These are phyloP conservation scores for Amphicarpaea edgeworthii DNA, from an alignment of 306 rosid species.

Conservation along the genomic window DNA sequence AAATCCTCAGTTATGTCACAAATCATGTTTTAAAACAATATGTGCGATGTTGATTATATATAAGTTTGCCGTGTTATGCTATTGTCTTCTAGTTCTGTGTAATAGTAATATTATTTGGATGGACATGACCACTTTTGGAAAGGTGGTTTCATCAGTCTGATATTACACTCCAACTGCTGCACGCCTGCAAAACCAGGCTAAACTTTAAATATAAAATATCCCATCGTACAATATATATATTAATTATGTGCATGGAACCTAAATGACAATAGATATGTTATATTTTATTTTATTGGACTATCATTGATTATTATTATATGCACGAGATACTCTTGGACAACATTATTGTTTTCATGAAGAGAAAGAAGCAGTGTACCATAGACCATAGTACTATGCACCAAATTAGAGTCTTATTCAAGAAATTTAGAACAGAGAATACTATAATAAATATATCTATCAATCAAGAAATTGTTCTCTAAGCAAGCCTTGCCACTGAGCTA, in stretches of 20 bases:
- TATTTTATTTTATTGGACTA: constrained; percentile 41
- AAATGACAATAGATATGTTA: constrained; percentile 40
- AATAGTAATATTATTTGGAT: constrained; percentile 50
- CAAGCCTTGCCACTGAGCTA: neutral
- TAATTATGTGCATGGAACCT: constrained; percentile 51
- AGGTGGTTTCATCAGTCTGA: constrained; percentile 61
- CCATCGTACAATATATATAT: constrained; percentile 32
- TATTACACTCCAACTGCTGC: constrained; percentile 66
- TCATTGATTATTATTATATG: constrained; percentile 47
- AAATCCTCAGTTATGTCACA: constrained; percentile 29
- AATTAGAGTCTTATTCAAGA: neutral
- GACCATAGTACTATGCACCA: constrained; percentile 18
- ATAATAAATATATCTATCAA: constrained; percentile 5
- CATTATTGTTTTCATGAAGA: constrained; percentile 39
- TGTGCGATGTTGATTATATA: constrained; percentile 44
- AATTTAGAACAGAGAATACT: neutral
- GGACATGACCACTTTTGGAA: constrained; percentile 53
- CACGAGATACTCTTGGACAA: constrained; percentile 31
- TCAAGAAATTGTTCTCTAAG: constrained; percentile 16
- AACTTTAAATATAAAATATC: constrained; percentile 52
- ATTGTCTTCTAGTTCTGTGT: constrained; percentile 49
- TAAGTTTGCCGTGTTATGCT: constrained; percentile 51
- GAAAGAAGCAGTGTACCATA: constrained; percentile 18
- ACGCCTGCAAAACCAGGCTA: constrained; percentile 51
- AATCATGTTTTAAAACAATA: constrained; percentile 22